These are phyloP conservation scores for Dictyostelium citrinum DNA, from an alignment of 78 protist genomes.

Conservation along the genomic window DNA sequence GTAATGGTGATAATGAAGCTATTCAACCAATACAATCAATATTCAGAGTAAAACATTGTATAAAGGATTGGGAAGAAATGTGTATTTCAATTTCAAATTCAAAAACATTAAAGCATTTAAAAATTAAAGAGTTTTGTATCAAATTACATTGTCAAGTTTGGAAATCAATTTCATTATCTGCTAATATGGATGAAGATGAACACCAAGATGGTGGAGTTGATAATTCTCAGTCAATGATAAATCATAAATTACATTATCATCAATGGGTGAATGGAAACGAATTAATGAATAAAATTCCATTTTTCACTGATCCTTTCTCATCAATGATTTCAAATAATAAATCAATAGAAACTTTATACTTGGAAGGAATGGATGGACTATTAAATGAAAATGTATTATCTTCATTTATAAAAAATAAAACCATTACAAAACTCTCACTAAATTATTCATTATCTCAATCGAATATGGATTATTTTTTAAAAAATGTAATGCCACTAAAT, in stretches of 20 bases:
- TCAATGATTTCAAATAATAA: background rate
- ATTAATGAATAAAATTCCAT: background rate
- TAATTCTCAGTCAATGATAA: background rate
- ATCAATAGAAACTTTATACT: background rate
- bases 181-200: no score
- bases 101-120: background rate
- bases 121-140: background rate
- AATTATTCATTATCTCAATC: background rate
- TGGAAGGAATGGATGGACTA: background rate
- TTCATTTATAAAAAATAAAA: background rate
- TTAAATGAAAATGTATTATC: background rate
- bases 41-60: background rate
- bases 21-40: background rate
- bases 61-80: background rate
- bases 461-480: background rate
- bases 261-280: background rate
- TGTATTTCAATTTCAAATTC: background rate
- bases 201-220: background rate
- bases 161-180: background rate
- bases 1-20: background rate
- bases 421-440: background rate
- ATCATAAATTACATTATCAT: background rate
- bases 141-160: background rate
- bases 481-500: background rate
- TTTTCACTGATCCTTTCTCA: background rate